Percentiles rank a stretch among this genome's conserved stretches.
These are phyloP conservation scores for Vanderwaltozyma yarrowii DNA, from an alignment of 805 yeast species.

Conservation along the genomic window DNA sequence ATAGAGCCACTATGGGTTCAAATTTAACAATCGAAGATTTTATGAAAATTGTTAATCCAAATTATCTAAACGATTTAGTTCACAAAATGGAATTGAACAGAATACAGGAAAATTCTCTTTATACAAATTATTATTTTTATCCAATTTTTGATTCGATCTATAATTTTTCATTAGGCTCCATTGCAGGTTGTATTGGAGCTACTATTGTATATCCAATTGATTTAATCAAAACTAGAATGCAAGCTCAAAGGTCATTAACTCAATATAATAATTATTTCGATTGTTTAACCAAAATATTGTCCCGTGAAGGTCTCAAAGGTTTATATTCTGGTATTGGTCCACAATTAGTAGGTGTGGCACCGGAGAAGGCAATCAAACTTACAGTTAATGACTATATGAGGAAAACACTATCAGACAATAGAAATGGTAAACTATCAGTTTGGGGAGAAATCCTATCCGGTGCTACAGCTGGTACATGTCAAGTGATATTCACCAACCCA, in stretches of 20 bases:
- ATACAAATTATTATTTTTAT: conserved; percentile 34
- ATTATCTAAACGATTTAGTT: conserved; percentile 29
- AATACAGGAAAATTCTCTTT: conserved; percentile 20
- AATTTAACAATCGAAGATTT: conserved; percentile 32
- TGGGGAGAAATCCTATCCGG: conserved; percentile 78
- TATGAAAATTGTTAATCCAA: conserved; percentile 33
- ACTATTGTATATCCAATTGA: conserved; percentile 95
- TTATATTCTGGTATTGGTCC: conserved; percentile 90
- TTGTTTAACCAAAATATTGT: conserved; percentile 70
- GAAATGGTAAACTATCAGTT: conserved; percentile 37
- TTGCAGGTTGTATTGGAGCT: conserved; percentile 98
- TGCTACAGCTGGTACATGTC: conserved; percentile 92
- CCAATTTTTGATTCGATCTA: conserved; percentile 78
- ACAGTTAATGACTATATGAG: conserved; percentile 88
- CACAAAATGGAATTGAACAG: conserved; percentile 24
- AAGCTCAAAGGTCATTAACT: conserved; percentile 71
- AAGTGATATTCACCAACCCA: conserved; percentile 92
- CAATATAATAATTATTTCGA: conserved; percentile 74
- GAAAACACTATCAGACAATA: conserved; percentile 47
- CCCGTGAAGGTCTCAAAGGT: conserved; percentile 73
- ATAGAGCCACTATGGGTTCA: conserved; percentile 12
- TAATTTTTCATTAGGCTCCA: conserved; percentile 81
- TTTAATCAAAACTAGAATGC: conserved; percentile 93
- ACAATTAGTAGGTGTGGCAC: conserved; percentile 94
- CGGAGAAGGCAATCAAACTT: conserved; percentile 93